phyloP scores from a whole-genome alignment of 2,329 filamentous ascomycete genomes.

The Fusarium brevicatenulatum region DNA sequence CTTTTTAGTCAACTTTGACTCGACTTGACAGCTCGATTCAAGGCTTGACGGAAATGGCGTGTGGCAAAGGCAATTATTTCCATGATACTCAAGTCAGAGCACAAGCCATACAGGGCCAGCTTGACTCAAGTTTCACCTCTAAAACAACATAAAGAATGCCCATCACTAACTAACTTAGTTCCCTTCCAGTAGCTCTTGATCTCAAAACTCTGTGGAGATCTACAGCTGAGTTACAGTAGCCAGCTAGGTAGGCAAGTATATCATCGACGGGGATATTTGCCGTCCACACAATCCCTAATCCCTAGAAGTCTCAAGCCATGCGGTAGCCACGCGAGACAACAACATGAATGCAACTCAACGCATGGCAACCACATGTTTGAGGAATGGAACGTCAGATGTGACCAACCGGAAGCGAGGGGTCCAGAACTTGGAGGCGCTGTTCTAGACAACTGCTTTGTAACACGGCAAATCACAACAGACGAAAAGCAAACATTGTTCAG shows the following conservation, averaged over 20 bases:
- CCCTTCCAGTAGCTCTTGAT: conserved; percentile 1
- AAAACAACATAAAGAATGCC: neutral
- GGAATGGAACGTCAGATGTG: conserved; percentile 29
- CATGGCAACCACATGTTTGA: conserved; percentile 30
- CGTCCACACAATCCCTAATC: neutral
- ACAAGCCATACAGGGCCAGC: neutral
- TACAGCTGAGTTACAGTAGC: neutral
- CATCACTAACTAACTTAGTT: conserved; percentile 2
- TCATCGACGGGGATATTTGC: neutral
- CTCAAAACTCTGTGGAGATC: neutral
- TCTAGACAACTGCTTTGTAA: conserved; percentile 3
- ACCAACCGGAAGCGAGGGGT: conserved; percentile 18
- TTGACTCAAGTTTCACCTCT: conserved; percentile 6
- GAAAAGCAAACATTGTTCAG: neutral
- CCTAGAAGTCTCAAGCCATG: neutral
- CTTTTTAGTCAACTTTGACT: neutral
- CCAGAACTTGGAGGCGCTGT: conserved; percentile 16
- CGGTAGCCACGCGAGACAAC: conserved; percentile 16
- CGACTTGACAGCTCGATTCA: neutral
- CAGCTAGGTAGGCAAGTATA: neutral
- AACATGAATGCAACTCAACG: conserved; percentile 11
- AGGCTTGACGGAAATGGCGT: neutral
- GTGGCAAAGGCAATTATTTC: neutral
- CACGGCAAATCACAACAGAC: neutral
- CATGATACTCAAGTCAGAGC: neutral